Percentiles rank a stretch among this genome's conserved stretches.
Conservation (phyloP, 805 yeast species). For the Schwanniomyces polymorphus region DNA sequence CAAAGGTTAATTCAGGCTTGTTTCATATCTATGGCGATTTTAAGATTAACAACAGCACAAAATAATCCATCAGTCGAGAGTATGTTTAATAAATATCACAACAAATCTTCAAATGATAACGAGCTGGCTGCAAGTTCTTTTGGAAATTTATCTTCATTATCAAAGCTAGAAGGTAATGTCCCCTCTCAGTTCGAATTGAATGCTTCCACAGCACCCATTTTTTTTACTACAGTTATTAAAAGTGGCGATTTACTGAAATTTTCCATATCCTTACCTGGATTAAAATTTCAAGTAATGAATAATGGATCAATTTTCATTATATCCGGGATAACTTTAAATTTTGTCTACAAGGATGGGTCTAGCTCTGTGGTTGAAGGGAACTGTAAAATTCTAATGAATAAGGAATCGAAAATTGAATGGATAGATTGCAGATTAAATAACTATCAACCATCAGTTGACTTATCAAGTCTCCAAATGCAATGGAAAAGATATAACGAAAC, state of each 20-base stretch:
- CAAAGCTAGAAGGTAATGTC: neutral
- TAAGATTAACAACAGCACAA: slow-evolving; percentile 26
- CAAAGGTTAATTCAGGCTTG: slow-evolving; percentile 30
- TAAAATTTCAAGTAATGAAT: slow-evolving; percentile 39
- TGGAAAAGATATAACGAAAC: slow-evolving; percentile 19
- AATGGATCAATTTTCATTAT: slow-evolving; percentile 38
- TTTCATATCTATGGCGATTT: slow-evolving; percentile 28
- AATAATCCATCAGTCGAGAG: slow-evolving; percentile 4
- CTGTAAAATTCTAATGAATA: slow-evolving; percentile 60
- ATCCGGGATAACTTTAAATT: slow-evolving; percentile 25
- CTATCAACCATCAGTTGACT: slow-evolving; percentile 26
- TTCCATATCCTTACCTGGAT: slow-evolving; percentile 32
- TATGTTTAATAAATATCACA: neutral
- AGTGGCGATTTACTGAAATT: slow-evolving; percentile 38
- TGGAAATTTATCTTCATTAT: neutral
- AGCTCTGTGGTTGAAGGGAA: slow-evolving; percentile 62
- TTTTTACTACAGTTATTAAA: slow-evolving; percentile 51
- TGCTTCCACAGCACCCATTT: slow-evolving; percentile 63
- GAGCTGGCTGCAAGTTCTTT: neutral
- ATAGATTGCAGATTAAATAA: slow-evolving; percentile 51
- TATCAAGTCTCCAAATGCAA: slow-evolving; percentile 23
- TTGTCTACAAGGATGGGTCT: slow-evolving; percentile 67
- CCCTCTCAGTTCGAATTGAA: slow-evolving; percentile 59
- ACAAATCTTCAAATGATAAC: neutral
- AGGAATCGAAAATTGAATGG: slow-evolving; percentile 69